Conservation (phyloP, 1,284 basidiomycete genomes). For the Rhodotorula sp. region DNA sequence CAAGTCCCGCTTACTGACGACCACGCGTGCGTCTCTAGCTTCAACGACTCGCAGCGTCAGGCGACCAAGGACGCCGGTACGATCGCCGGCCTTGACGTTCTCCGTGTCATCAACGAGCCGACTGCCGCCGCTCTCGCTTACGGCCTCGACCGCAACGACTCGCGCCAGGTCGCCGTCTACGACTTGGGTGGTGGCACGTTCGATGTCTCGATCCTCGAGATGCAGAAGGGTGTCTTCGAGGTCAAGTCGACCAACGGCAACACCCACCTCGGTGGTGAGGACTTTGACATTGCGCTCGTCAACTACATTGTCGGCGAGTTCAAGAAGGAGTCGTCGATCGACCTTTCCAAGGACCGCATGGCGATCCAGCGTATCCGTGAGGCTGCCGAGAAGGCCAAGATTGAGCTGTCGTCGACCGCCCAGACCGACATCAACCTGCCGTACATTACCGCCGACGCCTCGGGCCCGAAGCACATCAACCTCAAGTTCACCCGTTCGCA, state of each 20-base stretch:
- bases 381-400: constrained; percentile 99
- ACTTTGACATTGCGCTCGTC: constrained; percentile 87
- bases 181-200: constrained; percentile 93
- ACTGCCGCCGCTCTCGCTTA: constrained; percentile 97
- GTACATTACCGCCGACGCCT: constrained; percentile 93
- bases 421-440: constrained; percentile 96
- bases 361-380: constrained; percentile 99
- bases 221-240: constrained; percentile 99
- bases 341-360: constrained; percentile 84
- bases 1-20: neutral
- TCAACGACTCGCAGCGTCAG: constrained; percentile 98
- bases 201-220: constrained; percentile 97
- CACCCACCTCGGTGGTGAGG: constrained; percentile 97
- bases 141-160: constrained; percentile 80
- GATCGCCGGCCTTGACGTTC: constrained; percentile 94
- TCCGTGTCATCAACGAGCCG: constrained; percentile 98
- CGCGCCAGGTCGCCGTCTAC: constrained; percentile 90
- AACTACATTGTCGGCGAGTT: constrained; percentile 86
- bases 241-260: constrained; percentile 99
- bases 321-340: constrained; percentile 86
- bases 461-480: constrained; percentile 97
- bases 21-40: constrained; percentile 50
- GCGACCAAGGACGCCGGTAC: constrained; percentile 97
- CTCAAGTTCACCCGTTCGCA: constrained; percentile 80
- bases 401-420: constrained; percentile 87